These are phyloP conservation scores for Gossypium raimondii DNA, from an alignment of 345 rosid species.

Conservation along the genomic window DNA sequence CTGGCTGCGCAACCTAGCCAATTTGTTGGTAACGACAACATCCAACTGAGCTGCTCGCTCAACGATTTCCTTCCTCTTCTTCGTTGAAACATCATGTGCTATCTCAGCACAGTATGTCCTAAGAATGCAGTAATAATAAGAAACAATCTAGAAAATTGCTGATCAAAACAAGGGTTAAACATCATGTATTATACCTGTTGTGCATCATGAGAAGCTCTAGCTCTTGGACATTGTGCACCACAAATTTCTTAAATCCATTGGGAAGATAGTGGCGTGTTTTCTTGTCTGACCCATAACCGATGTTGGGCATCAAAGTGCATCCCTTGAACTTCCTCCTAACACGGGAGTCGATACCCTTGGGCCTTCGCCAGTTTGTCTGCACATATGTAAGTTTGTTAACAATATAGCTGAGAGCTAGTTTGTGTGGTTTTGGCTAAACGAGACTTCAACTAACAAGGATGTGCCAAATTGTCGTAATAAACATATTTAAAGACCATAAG, in stretches of 20 bases:
- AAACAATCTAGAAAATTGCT: neutral
- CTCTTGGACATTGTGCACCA: conserved; percentile 54
- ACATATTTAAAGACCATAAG: neutral
- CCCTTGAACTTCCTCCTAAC: conserved; percentile 77
- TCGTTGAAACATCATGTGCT: conserved; percentile 56
- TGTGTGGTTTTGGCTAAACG: neutral
- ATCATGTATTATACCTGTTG: conserved; percentile 36
- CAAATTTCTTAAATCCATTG: conserved; percentile 62
- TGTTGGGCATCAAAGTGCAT: conserved; percentile 58
- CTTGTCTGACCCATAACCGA: conserved; percentile 65
- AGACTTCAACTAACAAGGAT: neutral
- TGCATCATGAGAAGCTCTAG: conserved; percentile 72
- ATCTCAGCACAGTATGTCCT: conserved; percentile 77
- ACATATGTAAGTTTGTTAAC: neutral
- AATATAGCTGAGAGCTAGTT: neutral
- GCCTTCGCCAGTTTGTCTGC: conserved; percentile 59
- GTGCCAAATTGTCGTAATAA: neutral
- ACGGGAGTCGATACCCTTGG: conserved; percentile 75
- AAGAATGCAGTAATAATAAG: neutral
- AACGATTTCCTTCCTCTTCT: conserved; percentile 61
- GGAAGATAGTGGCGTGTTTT: conserved; percentile 70
- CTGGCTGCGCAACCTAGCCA: conserved; percentile 72
- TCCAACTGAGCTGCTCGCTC: conserved; percentile 66
- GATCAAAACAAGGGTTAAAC: neutral
- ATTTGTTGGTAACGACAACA: conserved; percentile 59